Conservation (phyloP, 2,329 filamentous ascomycete species). For the Akanthomyces muscarius region DNA sequence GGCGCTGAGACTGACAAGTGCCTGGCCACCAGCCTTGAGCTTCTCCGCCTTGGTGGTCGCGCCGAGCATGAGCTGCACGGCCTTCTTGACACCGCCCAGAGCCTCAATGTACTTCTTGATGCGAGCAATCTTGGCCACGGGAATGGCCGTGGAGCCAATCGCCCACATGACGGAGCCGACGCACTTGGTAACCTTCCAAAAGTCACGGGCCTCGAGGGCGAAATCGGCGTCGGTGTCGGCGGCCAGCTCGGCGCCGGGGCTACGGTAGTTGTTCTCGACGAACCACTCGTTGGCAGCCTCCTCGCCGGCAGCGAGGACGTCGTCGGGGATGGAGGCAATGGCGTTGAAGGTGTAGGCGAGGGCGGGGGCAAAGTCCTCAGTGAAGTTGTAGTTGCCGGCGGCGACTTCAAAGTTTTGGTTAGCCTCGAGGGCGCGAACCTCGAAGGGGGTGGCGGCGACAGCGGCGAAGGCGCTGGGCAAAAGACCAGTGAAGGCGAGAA, state of each 20-base stretch:
- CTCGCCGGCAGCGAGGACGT: constrained; percentile 23
- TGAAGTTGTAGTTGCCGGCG: constrained; percentile 7
- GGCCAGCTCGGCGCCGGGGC: constrained; percentile 13
- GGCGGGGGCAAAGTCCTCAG: constrained; percentile 13
- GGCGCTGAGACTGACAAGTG: constrained; percentile 20
- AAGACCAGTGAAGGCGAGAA: constrained; percentile 15
- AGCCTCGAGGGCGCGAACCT: constrained; percentile 1
- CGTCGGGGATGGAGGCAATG: constrained; percentile 24
- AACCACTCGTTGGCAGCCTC: constrained; percentile 24
- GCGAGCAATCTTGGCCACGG: constrained; percentile 23
- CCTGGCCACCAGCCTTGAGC: constrained; percentile 24
- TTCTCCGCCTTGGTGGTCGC: constrained; percentile 22
- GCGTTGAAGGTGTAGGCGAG: constrained; percentile 20
- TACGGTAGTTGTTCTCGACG: constrained; percentile 20
- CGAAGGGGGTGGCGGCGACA: background rate
- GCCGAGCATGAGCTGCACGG: constrained; percentile 24
- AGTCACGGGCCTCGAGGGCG: constrained; percentile 8
- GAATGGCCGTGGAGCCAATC: constrained; percentile 23
- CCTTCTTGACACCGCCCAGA: constrained; percentile 24
- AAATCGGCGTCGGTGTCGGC: constrained; percentile 4
- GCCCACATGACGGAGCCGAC: constrained; percentile 22
- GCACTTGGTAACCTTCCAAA: constrained; percentile 25
- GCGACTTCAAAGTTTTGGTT: background rate
- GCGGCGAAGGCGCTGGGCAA: constrained; percentile 18
- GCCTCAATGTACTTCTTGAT: constrained; percentile 27